Conservation (phyloP, 1,284 basidiomycete species). For the Cryptococcus floricola region DNA sequence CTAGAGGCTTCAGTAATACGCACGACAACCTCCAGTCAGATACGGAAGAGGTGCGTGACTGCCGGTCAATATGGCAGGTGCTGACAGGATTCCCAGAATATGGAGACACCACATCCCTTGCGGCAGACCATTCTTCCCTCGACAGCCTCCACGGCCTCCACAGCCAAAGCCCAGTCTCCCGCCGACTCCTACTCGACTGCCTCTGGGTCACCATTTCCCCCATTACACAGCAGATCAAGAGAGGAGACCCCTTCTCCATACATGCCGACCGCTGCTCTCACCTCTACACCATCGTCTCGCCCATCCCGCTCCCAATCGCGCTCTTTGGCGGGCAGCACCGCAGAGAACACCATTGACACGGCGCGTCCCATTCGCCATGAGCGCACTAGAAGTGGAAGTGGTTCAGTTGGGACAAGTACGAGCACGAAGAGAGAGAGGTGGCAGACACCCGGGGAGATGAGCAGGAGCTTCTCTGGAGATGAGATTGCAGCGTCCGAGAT, state of each 20-base stretch:
- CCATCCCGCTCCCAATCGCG: constrained; percentile 13
- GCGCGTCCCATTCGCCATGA: constrained; percentile 11
- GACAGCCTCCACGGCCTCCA: constrained; percentile 7
- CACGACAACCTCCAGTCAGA: constrained; percentile 3
- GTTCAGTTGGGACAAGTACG: constrained; percentile 19
- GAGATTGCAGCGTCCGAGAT: constrained; percentile 14
- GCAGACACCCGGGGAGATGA: constrained; percentile 37
- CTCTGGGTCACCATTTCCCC: constrained; percentile 30
- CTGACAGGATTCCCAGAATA: constrained; percentile 8
- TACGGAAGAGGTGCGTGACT: not conserved
- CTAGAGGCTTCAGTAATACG: constrained; percentile 3
- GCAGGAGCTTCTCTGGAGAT: constrained; percentile 32
- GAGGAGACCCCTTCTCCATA: constrained; percentile 21
- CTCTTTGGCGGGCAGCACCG: constrained; percentile 13
- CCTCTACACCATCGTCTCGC: constrained; percentile 29
- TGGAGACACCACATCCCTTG: constrained; percentile 31
- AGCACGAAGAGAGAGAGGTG: constrained; percentile 21
- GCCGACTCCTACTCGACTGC: constrained; percentile 23
- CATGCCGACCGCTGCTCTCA: constrained; percentile 17
- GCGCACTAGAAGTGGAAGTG: constrained; percentile 17
- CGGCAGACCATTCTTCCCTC: constrained; percentile 12
- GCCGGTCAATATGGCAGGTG: not conserved
- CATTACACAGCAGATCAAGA: not conserved
- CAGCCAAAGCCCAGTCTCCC: constrained; percentile 4
- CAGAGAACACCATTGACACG: constrained; percentile 1